Percentiles rank a stretch among this genome's conserved stretches.
These are phyloP conservation scores for Suillus cothurnatus DNA, from an alignment of 768 basidiomycete genomes.

Conservation along the genomic window DNA sequence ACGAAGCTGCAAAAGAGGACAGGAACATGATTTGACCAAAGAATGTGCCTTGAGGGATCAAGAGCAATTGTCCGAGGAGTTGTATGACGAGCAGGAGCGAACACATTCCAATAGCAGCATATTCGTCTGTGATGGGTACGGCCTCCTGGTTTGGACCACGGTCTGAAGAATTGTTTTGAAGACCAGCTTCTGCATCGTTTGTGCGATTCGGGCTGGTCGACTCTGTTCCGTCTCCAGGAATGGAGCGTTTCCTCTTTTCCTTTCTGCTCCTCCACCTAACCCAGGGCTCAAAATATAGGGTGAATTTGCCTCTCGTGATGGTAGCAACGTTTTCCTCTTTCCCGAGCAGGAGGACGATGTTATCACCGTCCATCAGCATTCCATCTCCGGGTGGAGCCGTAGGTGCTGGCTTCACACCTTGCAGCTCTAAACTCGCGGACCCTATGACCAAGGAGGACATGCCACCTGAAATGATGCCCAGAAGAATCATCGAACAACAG, in stretches of 20 bases:
- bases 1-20: conserved; percentile 32
- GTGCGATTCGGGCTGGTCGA: conserved; percentile 12
- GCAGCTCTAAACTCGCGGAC: conserved; percentile 11
- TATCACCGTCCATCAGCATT: conserved; percentile 12
- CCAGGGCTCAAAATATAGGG: conserved; percentile 22
- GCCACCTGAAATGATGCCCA: conserved; percentile 24
- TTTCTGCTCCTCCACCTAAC: neutral
- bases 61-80: conserved; percentile 35
- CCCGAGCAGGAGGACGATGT: conserved; percentile 19
- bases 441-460: conserved; percentile 19
- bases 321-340: conserved; percentile 15
- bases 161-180: neutral
- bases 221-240: neutral
- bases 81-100: conserved; percentile 35
- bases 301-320: conserved; percentile 20
- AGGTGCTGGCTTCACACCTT: conserved; percentile 17
- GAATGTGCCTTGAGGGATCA: conserved; percentile 35
- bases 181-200: neutral
- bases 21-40: conserved; percentile 41
- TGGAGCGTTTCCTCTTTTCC: neutral
- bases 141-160: neutral
- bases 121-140: conserved; percentile 8
- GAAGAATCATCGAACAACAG: conserved; percentile 21
- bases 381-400: conserved; percentile 34
- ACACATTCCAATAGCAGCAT: conserved; percentile 26